Evolutionary conservation across 2,329 filamentous ascomycete genomes (phyloP).

Genomic region (Aureobasidium leucospermi): DNA sequence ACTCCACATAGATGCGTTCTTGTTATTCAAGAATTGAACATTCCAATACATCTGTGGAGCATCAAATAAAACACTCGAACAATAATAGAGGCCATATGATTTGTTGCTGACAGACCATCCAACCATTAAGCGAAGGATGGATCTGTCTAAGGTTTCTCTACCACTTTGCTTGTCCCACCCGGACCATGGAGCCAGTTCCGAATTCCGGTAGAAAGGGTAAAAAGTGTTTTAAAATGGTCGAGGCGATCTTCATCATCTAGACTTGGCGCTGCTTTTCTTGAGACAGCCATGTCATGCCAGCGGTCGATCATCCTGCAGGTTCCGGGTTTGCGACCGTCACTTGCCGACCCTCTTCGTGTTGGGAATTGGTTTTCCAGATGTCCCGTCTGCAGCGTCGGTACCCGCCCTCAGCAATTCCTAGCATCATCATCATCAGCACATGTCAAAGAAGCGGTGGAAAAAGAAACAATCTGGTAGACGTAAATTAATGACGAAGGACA

Average conservation of each 20-base stretch:
- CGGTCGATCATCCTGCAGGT: neutral
- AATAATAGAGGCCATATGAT: neutral
- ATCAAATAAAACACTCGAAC: neutral
- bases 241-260: conserved; percentile 4
- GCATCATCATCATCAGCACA: neutral
- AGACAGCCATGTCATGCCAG: conserved; percentile 11
- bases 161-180: neutral
- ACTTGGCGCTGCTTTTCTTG: conserved; percentile 2
- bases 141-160: neutral
- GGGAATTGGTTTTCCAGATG: neutral
- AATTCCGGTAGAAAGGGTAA: neutral
- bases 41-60: conserved; percentile 1
- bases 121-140: neutral
- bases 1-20: neutral
- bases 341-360: conserved; percentile 9
- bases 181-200: neutral
- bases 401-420: neutral
- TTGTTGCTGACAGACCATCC: neutral
- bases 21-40: neutral
- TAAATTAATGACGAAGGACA: neutral
- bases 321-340: neutral
- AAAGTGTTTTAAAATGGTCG: neutral
- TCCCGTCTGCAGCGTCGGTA: neutral
- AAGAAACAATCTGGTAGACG: neutral
- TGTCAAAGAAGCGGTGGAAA: neutral